A percentile compares a stretch with the other conserved stretches of the same genome.
Conservation (phyloP, 2,329 filamentous ascomycete species). For the Aspergillus vadensis region DNA sequence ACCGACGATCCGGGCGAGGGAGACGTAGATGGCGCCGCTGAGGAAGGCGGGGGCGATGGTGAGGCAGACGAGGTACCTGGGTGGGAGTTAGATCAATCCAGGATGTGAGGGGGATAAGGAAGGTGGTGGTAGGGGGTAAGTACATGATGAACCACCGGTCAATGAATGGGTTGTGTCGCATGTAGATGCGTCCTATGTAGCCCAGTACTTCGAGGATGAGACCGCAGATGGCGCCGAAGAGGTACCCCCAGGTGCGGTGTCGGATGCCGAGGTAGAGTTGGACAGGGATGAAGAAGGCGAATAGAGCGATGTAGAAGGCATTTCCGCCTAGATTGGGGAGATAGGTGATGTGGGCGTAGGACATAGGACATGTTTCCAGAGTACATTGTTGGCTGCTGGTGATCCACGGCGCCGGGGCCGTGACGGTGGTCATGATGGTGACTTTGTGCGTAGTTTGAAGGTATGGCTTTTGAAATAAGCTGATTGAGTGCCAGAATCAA, state of each 20-base stretch:
- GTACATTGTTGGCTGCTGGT: conserved; percentile 1
- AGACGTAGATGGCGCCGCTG: conserved; percentile 10
- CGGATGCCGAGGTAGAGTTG: not conserved
- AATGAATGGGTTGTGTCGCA: conserved; percentile 5
- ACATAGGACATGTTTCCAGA: not conserved
- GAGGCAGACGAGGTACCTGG: conserved; percentile 11
- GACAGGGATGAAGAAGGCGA: not conserved
- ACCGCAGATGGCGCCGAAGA: not conserved
- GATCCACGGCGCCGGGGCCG: not conserved
- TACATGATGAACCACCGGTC: conserved; percentile 6
- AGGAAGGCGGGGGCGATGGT: conserved; percentile 12
- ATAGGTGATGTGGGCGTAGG: not conserved
- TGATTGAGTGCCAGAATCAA: no score
- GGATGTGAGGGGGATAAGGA: no score
- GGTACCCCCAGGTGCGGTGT: not conserved
- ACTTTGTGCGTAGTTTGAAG: no score
- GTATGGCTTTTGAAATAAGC: no score
- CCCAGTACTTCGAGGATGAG: not conserved
- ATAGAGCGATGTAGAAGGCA: conserved; percentile 3
- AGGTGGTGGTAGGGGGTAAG: no score
- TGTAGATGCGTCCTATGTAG: conserved; percentile 1
- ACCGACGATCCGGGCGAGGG: conserved; percentile 16
- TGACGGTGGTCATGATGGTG: not conserved
- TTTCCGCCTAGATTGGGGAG: conserved; percentile 3
- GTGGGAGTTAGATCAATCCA: no score